Evolutionary conservation across 2,329 filamentous ascomycete species (phyloP).

Genomic region (Macrophomina phaseolina): DNA sequence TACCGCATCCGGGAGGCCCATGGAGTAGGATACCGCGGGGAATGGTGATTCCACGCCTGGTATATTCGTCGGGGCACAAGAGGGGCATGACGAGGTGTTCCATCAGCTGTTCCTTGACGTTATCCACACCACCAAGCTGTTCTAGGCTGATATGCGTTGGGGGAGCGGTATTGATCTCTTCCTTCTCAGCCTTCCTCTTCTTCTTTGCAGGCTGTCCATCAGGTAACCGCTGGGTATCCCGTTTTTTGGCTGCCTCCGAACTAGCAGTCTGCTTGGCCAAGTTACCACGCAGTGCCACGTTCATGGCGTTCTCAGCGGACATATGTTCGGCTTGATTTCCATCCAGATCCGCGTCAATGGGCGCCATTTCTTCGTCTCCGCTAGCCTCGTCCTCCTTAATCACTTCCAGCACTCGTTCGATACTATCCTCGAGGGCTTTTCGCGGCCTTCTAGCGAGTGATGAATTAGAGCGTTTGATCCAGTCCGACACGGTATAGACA

Average conservation of each 20-base stretch:
- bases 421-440: conserved; percentile 79
- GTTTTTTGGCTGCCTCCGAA: conserved; percentile 19
- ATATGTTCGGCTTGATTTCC: conserved; percentile 30
- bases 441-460: conserved; percentile 83
- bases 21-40: conserved; percentile 79
- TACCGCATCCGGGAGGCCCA: conserved; percentile 84
- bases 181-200: conserved; percentile 58
- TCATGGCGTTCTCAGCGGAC: conserved; percentile 56
- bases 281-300: conserved; percentile 63
- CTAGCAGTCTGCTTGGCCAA: conserved; percentile 44
- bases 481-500: conserved; percentile 71
- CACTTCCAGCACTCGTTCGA: conserved; percentile 79
- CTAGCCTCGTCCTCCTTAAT: conserved; percentile 68
- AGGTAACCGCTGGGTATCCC: conserved; percentile 49
- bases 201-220: conserved; percentile 73
- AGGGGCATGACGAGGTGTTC: conserved; percentile 77
- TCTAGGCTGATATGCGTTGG: conserved; percentile 71
- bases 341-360: conserved; percentile 50
- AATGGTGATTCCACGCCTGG: conserved; percentile 69
- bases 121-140: conserved; percentile 78
- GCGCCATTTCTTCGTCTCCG: conserved; percentile 60
- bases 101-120: conserved; percentile 71
- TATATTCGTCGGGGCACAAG: conserved; percentile 69
- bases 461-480: conserved; percentile 84
- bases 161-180: conserved; percentile 64